Base-by-base conservation (phyloP, 192 early-diverging fungal species). In the Dissophora globulifera region DNA sequence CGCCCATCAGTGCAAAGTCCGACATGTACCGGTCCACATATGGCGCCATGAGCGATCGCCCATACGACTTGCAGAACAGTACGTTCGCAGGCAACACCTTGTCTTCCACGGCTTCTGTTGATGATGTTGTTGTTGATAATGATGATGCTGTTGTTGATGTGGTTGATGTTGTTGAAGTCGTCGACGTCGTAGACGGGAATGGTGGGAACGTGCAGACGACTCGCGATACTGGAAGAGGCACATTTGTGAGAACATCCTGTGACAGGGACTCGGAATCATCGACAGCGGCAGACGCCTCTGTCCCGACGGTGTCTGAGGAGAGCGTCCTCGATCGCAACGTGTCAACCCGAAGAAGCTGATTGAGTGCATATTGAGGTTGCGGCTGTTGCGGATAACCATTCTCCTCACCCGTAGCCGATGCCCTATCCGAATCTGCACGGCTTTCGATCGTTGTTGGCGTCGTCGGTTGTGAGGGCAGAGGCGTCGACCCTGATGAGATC, bases 1-100 rank as follows among this genome's bases (percentile, higher is more conserved):
- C 62, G 10, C 85, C 85, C 83, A 87, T 85, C 17, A 87, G 58
- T 10, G 83, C 85, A 72, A 87, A 87, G 30, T 87, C 85, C 0
- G 85, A 78, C 69, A 83, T 84, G 35, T 87, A 87, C 11, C 46
- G 62, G 12, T 85, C 79, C 40, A 82, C 81, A 25, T 82, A 85
- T 4, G 82, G 81, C 25, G 69, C 85, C 85, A 87, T 87, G 23
- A 87, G 51, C 17, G 85, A 87, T 30, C 85, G 68, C 6, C 85
- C 85, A 58, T 85, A 87, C 1, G 85, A 87, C 55, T 87, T 87
- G 49, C 79, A 79, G 55, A 78, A 87, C 8, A 87, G 45, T 10
- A 78, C 65, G 66, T 87, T 82, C 10, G 80, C 81, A 31, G 70
- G 68, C 20, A 71, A n/a, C 2, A 75, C 56, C 22, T 63, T 68